These are phyloP conservation scores for Dalbergia cochinchinensis DNA, from an alignment of 306 rosid species.

Conservation along the genomic window DNA sequence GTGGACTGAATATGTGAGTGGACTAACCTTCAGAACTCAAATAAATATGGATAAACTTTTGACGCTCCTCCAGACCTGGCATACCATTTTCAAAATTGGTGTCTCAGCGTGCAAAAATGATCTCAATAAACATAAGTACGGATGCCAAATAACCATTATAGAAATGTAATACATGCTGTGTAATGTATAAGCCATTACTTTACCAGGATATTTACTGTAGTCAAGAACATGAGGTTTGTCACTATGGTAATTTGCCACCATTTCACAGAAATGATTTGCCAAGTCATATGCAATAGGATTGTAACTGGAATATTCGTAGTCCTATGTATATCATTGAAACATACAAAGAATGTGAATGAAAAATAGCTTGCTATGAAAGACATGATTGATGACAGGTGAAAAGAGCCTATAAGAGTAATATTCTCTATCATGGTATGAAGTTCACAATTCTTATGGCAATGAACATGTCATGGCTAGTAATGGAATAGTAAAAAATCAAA, in stretches of 20 bases:
- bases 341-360: not conserved
- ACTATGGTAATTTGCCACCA: slow-evolving; percentile 90
- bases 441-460: slow-evolving; percentile 9
- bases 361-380: slow-evolving; percentile 18
- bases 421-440: not conserved
- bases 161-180: slow-evolving; percentile 34
- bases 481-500: not conserved
- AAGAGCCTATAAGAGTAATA: not conserved
- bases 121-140: slow-evolving; percentile 16
- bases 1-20: slow-evolving; percentile 29
- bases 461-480: not conserved
- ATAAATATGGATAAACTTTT: slow-evolving; percentile 64
- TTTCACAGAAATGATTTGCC: slow-evolving; percentile 96
- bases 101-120: slow-evolving; percentile 30
- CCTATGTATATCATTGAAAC: slow-evolving; percentile 57
- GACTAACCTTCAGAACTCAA: slow-evolving; percentile 70
- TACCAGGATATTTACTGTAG: slow-evolving; percentile 86
- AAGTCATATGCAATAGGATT: slow-evolving; percentile 86
- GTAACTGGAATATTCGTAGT: slow-evolving; percentile 88
- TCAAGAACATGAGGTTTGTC: slow-evolving; percentile 87
- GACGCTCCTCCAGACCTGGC: slow-evolving; percentile 80
- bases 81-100: slow-evolving; percentile 42
- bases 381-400: not conserved
- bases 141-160: slow-evolving; percentile 2
- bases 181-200: slow-evolving; percentile 38